A percentile compares a stretch with the other conserved stretches of the same genome.
Evolutionary conservation across 1,139 yeast genomes (phyloP).

Genomic region (Yamadazyma pseudoaaseri): DNA sequence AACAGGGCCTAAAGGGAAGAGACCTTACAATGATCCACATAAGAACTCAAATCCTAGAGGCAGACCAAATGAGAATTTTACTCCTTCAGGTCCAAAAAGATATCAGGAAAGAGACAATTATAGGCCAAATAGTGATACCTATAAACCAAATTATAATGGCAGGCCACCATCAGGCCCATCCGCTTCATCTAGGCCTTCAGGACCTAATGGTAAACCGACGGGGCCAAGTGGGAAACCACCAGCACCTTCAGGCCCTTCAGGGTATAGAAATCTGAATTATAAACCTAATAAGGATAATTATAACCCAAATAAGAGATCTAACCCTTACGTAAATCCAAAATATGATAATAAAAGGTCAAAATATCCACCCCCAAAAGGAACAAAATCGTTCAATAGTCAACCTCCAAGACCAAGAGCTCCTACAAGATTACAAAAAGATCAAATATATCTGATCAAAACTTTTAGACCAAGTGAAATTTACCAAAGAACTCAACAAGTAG

Average conservation of each 20-base stretch:
- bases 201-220: constrained; percentile 6
- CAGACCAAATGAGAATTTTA: constrained; percentile 6
- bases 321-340: constrained; percentile 2
- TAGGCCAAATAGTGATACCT: constrained; percentile 10
- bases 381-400: constrained; percentile 10
- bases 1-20: constrained; percentile 34
- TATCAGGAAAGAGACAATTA: constrained; percentile 20
- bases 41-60: constrained; percentile 13
- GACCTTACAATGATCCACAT: constrained; percentile 14
- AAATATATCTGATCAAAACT: constrained; percentile 35
- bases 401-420: constrained; percentile 5
- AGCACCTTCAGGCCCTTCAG: constrained; percentile 8
- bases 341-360: constrained; percentile 8
- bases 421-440: constrained; percentile 20
- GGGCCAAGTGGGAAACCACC: background rate
- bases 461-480: constrained; percentile 29
- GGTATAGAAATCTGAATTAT: constrained; percentile 3
- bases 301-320: constrained; percentile 5
- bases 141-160: constrained; percentile 4
- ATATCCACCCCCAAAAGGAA: constrained; percentile 15
- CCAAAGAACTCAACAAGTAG: constrained; percentile 45
- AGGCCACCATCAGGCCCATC: constrained; percentile 6
- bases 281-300: background rate
- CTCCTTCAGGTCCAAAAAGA: constrained; percentile 18
- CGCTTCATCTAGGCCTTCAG: constrained; percentile 7